These are phyloP conservation scores for Phlyctochytrium bullatum DNA, from an alignment of 192 early-diverging fungal species.

Conservation along the genomic window DNA sequence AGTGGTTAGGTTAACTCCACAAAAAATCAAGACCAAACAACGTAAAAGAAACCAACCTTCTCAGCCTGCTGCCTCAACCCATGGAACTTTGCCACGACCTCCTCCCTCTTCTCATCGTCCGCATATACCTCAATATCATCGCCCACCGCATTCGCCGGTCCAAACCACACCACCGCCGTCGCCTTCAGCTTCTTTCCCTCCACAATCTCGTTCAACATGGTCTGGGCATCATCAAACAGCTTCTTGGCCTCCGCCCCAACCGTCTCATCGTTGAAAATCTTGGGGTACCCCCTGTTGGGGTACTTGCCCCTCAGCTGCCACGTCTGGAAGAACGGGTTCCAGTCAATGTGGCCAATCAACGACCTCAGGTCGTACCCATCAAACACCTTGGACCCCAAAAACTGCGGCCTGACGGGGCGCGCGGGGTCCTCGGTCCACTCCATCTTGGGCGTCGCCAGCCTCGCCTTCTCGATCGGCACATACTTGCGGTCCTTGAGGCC, in stretches of 20 bases:
- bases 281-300: conserved; percentile 95
- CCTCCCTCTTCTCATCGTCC: conserved; percentile 54
- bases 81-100: conserved; percentile 66
- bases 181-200: conserved; percentile 70
- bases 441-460: conserved; percentile 61
- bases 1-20: neutral
- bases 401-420: conserved; percentile 77
- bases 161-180: conserved; percentile 79
- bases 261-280: conserved; percentile 94
- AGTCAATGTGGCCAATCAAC: conserved; percentile 87
- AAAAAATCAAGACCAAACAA: conserved; percentile 7
- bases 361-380: conserved; percentile 72
- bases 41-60: conserved; percentile 68
- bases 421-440: conserved; percentile 65
- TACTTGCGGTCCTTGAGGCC: conserved; percentile 83
- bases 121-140: conserved; percentile 89
- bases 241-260: conserved; percentile 88
- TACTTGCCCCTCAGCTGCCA: conserved; percentile 96
- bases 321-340: conserved; percentile 99
- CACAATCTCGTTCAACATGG: conserved; percentile 77
- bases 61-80: conserved; percentile 87
- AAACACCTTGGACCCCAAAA: conserved; percentile 76
- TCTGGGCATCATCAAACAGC: conserved; percentile 81
- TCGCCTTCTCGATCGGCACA: conserved; percentile 68
- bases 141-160: conserved; percentile 82